Base-by-base conservation (phyloP, 2,329 filamentous ascomycete species). In the Thelonectria discophora region DNA sequence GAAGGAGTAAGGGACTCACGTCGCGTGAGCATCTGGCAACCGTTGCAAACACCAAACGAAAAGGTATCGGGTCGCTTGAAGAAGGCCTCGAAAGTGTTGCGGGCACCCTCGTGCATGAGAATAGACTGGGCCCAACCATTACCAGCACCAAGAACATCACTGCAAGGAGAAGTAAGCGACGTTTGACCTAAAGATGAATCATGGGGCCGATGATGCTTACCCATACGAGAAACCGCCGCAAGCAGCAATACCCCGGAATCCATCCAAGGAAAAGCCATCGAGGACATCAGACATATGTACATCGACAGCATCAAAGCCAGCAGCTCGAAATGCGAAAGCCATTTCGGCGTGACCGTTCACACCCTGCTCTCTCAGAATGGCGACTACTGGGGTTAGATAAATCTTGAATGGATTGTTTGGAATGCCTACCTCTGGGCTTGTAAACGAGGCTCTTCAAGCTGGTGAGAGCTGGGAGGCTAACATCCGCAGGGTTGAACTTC, bases 331-430 rank as follows among this genome's bases (percentile, higher is more conserved):
- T 50, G 94, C 93, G 73, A 97, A 98, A 1, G 95, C 95, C 92
- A 99, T 97, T 77, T 99, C 95, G n/a, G 93, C 89, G 72, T 97
- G 88, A 43, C 94, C 92, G 79, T 99, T 98, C 68, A 97, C 92
- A 75, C 95, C 95, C 77, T 97, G 93, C 77, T 98, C 95, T 73
- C 95, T 87, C 20, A 99, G 87, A 69, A 99, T 97, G 45, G 95
- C 95, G 21, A 99, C 94, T 32, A 89, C 88, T 1, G 91, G 77
- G 75, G 82, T 83, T 74, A 93, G 86, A 60, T 82, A 47, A n/a
- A 15, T 12, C n/a, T 20, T 13, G 9, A 2, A 49, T 13, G 5
- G 7, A 2, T 43, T 30, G 78, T 4, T 3, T 3, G 18, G 21
- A 42, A 32, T 11, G 48, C 54, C 58, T 62, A 73, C 66, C 73